A percentile compares a stretch with the other conserved stretches of the same genome.
These are phyloP conservation scores for Cutaneotrichosporon sp. DNA, from an alignment of 1,284 basidiomycete species.

Conservation along the genomic window DNA sequence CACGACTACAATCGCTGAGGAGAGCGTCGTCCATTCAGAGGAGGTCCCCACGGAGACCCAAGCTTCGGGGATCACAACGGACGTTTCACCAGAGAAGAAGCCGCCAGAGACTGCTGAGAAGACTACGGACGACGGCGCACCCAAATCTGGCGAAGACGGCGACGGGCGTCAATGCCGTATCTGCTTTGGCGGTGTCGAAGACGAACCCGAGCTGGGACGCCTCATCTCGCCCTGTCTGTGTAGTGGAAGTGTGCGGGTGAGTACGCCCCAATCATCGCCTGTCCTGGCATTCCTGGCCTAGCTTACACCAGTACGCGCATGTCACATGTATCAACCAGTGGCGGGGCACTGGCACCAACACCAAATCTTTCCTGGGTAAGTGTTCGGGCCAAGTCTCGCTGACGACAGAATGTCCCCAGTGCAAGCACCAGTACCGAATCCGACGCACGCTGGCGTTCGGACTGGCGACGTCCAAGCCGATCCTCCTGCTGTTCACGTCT, in stretches of 20 bases:
- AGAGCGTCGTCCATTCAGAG: too few relatives aligned
- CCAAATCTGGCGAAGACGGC: not conserved
- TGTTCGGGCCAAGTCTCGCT: not conserved
- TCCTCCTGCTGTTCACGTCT: conserved; percentile 35
- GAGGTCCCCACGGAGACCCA: too few relatives aligned
- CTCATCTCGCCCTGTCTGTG: conserved; percentile 48
- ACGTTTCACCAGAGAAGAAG: too few relatives aligned
- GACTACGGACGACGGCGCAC: too few relatives aligned
- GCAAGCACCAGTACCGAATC: conserved; percentile 41
- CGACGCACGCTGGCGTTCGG: conserved; percentile 41
- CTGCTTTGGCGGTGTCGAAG: conserved; percentile 41
- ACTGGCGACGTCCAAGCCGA: conserved; percentile 38
- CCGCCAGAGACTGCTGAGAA: too few relatives aligned
- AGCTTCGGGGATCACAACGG: too few relatives aligned
- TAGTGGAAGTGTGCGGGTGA: conserved; percentile 43
- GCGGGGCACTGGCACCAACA: conserved; percentile 42
- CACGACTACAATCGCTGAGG: too few relatives aligned
- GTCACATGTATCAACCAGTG: conserved; percentile 46
- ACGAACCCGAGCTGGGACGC: conserved; percentile 36
- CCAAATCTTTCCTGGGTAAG: conserved; percentile 41
- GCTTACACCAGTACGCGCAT: conserved; percentile 3
- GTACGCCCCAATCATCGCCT: too few relatives aligned
- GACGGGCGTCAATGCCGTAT: conserved; percentile 45
- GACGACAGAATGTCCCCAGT: conserved; percentile 43
- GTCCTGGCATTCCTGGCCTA: too few relatives aligned